Conservation (phyloP, 1,139 yeast genomes). For the Keqinozyma sinolaborantium region DNA sequence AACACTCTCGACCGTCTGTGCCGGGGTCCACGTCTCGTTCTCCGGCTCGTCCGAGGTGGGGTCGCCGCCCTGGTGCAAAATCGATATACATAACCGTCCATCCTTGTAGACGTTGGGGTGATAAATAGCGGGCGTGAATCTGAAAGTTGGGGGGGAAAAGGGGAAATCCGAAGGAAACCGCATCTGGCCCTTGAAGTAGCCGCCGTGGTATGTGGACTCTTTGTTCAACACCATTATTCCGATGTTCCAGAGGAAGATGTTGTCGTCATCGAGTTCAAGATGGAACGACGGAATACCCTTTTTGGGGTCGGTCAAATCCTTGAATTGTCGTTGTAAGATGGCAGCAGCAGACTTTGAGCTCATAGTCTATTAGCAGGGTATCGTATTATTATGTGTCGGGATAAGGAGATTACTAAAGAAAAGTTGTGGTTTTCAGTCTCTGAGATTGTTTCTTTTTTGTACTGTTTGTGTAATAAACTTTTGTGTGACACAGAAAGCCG, state of each 20-base stretch:
- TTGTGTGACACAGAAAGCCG: too few species aligned
- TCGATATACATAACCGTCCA: conserved; percentile 89
- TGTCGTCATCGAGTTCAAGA: conserved; percentile 83
- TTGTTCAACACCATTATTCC: conserved; percentile 90
- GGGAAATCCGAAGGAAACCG: conserved; percentile 90
- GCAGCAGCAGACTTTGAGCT: conserved; percentile 63
- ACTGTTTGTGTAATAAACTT: not conserved
- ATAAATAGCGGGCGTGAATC: conserved; percentile 91
- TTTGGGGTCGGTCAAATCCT: conserved; percentile 90
- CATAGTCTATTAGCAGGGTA: too few species aligned
- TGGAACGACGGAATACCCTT: conserved; percentile 90
- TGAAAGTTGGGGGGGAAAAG: conserved; percentile 83
- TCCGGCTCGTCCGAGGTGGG: conserved; percentile 89
- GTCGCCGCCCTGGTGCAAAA: conserved; percentile 86
- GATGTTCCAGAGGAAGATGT: conserved; percentile 87
- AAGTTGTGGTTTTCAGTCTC: not conserved
- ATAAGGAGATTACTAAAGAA: not conserved
- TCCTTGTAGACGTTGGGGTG: conserved; percentile 95
- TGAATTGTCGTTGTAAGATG: conserved; percentile 86
- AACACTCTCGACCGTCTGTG: conserved; percentile 90
- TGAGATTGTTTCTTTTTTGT: not conserved
- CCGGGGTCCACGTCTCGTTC: conserved; percentile 94
- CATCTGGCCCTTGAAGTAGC: conserved; percentile 95
- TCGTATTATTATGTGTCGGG: too few species aligned
- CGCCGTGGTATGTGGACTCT: conserved; percentile 91